Evolutionary conservation across 768 basidiomycete species (phyloP), one percentile per base, ranked within the genome.

Genomic region (Imleria badia): DNA sequence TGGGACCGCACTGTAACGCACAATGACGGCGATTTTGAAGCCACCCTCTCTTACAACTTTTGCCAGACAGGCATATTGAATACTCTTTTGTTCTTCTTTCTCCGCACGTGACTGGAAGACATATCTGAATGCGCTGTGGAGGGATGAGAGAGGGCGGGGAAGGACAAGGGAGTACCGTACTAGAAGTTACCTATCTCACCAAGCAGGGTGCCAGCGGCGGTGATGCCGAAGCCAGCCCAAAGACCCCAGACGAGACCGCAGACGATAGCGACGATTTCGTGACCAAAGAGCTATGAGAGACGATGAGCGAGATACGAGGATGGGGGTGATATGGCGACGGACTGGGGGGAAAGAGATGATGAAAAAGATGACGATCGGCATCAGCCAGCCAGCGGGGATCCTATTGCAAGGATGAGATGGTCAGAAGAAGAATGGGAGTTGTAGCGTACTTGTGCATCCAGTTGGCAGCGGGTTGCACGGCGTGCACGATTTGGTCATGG

Each of bases 231-330:
- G 3, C 94, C 94, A 22, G 79, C 65, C 79, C 94, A 87, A 3
- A 94, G 75, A 3, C 91, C 93, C 91, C 92, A 97, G 3, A 96
- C 90, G 33, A 96, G 70, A 17, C 94, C 94, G 62, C 91, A 93
- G 8, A 96, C 76, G 34, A 95, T 81, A 22, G 91, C 90, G 38
- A 96, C 78, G 52, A 96, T 89, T 77, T 96, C 94, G 58, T 96
- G 94, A 6, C 94, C 94, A 63, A 94, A 94, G 17, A 96, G 81
- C 81, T 90, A 61, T 3, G 58, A 5, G 52, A 34, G 34, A 9
- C 14, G 41, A 30, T 70, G 42, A 61, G 44, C 41, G 12, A 15
- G 19, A 36, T 10, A 29, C 11, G 45, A 35, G 15, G 14, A 43
- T 8, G 22, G 41, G 7, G 29, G 55, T 41, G 52, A 41, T 22